Evolutionary conservation across 805 yeast species (phyloP), one percentile per base, ranked within the genome.

Genomic region (Metschnikowia bowlesiae): DNA sequence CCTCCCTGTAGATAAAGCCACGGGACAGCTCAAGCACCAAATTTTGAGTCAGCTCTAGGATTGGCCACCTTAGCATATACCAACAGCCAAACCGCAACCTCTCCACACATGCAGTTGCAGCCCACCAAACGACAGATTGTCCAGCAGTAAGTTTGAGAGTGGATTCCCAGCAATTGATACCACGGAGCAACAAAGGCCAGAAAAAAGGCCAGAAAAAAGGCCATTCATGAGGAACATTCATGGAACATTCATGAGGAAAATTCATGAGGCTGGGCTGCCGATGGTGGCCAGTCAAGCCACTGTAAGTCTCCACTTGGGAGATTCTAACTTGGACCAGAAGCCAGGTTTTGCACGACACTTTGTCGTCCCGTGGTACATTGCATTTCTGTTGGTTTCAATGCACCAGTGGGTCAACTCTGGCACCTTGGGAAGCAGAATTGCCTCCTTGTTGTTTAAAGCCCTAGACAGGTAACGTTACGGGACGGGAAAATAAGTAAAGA

Each of bases 381-480:
- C 76, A 61, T 85, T 85, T 47, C 66, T 72, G 68, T 86, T 87
- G 51, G 81, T 76, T 70, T 87, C 96, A 60, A 87, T 71, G 67
- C 85, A 83, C 92, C 92, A 87, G 55, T 80, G 73, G 33, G 83
- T 73, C 59, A 83, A 75, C 14, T 50, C 79, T 70, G 48, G 75
- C 73, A 66, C 91, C 94, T 58, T 82, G 85, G 16, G 79, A 67
- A 35, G 95, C 89, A 71, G 91, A 79, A 3, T 91, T 82, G 48
- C 87, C 95, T 71, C 87, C 96, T 66, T 84, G 91, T 67, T 87
- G 96, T 54, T 82, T 86, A 57, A 83, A 85, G 1, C 87, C 95
- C 91, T 92, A 87, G 47, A 79, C 81, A 53, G 96, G 96, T 61
- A 87, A 76, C 63, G 85, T 84, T 10, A 78, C 81, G 50, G 81